Percentiles rank a stretch among this genome's conserved stretches.
phyloP scores from a whole-genome alignment of 176 grass and related monocot species.

The Chloris gayana region DNA sequence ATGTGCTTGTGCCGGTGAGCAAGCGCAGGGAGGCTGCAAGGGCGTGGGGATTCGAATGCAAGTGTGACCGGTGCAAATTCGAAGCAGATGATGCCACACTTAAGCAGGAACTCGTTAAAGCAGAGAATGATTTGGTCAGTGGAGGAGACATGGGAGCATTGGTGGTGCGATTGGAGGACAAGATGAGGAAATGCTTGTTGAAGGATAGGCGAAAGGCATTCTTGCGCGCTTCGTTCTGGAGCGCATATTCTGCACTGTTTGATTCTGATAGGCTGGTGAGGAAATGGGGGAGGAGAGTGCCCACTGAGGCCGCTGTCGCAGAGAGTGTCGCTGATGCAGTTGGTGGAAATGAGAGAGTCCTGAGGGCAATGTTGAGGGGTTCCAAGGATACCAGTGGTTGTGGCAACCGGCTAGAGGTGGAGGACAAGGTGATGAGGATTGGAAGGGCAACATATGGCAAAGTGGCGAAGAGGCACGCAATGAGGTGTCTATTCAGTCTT shows the following conservation, averaged over 20 bases:
- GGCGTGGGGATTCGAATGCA: constrained; percentile 75
- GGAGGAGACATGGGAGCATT: constrained; percentile 48
- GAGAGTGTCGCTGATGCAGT: constrained; percentile 53
- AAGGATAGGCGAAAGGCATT: constrained; percentile 80
- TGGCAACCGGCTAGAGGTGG: constrained; percentile 56
- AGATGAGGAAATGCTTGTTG: constrained; percentile 58
- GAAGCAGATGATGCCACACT: constrained; percentile 44
- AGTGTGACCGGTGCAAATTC: constrained; percentile 76
- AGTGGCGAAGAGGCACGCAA: constrained; percentile 78
- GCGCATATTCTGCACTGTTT: constrained; percentile 49
- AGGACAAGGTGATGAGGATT: constrained; percentile 75
- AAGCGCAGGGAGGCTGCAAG: constrained; percentile 57
- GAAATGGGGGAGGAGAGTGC: constrained; percentile 69
- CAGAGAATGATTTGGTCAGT: constrained; percentile 43
- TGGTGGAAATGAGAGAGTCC: constrained; percentile 55
- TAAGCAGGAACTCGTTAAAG: constrained; percentile 48
- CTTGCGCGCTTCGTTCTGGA: constrained; percentile 81
- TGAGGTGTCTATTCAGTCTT: constrained; percentile 66
- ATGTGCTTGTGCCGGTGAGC: constrained; percentile 61
- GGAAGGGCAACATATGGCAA: constrained; percentile 81
- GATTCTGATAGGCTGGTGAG: constrained; percentile 61
- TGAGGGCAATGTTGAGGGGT: constrained; percentile 52
- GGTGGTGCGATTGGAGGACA: constrained; percentile 62
- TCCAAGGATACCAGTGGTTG: constrained; percentile 49
- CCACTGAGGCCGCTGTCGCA: constrained; percentile 35